Conservation (phyloP, 1,139 yeast species). For the Kurtzmaniella natalensis region DNA sequence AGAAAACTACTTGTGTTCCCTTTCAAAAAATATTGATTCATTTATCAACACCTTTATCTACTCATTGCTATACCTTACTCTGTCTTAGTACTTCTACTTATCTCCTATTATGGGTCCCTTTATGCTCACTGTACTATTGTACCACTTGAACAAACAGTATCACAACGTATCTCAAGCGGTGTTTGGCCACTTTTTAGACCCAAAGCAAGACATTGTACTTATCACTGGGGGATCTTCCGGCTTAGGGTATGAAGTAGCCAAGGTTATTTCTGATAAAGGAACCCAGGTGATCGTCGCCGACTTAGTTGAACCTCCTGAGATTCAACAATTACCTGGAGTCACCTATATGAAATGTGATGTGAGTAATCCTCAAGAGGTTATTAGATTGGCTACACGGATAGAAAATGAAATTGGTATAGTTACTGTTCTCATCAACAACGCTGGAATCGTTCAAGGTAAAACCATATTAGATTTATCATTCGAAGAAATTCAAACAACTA, state of each 20-base stretch:
- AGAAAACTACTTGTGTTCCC: too few relatives aligned
- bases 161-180: slow-evolving; percentile 29
- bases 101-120: slow-evolving; percentile 6
- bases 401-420: slow-evolving; percentile 51
- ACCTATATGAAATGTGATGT: slow-evolving; percentile 67
- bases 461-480: slow-evolving; percentile 48
- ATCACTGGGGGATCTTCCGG: slow-evolving; percentile 84
- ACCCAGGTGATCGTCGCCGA: slow-evolving; percentile 65
- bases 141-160: slow-evolving; percentile 24
- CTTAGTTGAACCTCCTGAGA: slow-evolving; percentile 35
- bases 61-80: too few relatives aligned
- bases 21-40: too few relatives aligned
- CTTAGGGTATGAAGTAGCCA: slow-evolving; percentile 63
- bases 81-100: too few relatives aligned
- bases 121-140: slow-evolving; percentile 6
- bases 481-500: slow-evolving; percentile 55
- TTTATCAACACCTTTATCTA: too few relatives aligned
- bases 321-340: slow-evolving; percentile 36
- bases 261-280: slow-evolving; percentile 33
- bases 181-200: slow-evolving; percentile 50
- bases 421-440: slow-evolving; percentile 74
- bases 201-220: slow-evolving; percentile 54
- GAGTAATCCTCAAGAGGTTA: slow-evolving; percentile 42
- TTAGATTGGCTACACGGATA: slow-evolving; percentile 32
- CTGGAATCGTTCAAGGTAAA: slow-evolving; percentile 67